A percentile compares a stretch with the other conserved stretches of the same genome.
These are phyloP conservation scores for Drechslera avenae DNA, from an alignment of 2,329 filamentous ascomycete species.

Conservation along the genomic window DNA sequence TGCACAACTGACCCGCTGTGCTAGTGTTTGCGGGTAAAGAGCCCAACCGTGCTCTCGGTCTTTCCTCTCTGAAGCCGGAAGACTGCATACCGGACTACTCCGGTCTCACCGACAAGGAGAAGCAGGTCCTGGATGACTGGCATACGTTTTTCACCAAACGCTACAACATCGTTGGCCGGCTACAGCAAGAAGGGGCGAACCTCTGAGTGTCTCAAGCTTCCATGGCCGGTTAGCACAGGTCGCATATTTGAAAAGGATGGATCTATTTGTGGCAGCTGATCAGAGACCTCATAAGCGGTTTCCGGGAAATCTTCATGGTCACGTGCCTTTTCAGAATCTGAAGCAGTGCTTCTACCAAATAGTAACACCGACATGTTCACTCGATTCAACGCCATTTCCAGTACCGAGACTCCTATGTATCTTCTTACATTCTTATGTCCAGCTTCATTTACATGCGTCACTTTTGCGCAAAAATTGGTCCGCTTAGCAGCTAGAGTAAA, in stretches of 20 bases:
- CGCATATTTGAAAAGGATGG: background rate
- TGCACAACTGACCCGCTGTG: conserved; percentile 5
- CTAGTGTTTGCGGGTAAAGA: conserved; percentile 95
- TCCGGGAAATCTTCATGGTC: too few relatives aligned
- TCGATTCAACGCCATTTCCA: background rate
- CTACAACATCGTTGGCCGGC: conserved; percentile 81
- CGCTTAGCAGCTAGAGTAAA: too few relatives aligned
- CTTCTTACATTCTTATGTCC: background rate
- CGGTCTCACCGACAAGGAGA: conserved; percentile 82
- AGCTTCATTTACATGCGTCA: background rate
- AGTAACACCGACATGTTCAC: background rate
- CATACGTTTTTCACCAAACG: conserved; percentile 94
- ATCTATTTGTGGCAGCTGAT: too few relatives aligned
- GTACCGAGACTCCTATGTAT: background rate
- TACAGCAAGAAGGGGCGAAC: conserved; percentile 30
- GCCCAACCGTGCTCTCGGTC: conserved; percentile 86
- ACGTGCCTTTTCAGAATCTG: background rate
- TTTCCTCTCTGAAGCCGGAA: conserved; percentile 82
- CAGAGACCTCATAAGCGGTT: too few relatives aligned
- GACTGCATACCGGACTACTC: conserved; percentile 83
- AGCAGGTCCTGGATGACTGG: conserved; percentile 87
- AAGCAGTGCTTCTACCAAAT: background rate
- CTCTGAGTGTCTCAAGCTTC: conserved; percentile 11
- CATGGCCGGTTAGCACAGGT: background rate
- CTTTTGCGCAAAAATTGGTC: too few relatives aligned